These are phyloP conservation scores for Spergularia azorica DNA, from an alignment of 179 eudicot genomes.

Conservation along the genomic window DNA sequence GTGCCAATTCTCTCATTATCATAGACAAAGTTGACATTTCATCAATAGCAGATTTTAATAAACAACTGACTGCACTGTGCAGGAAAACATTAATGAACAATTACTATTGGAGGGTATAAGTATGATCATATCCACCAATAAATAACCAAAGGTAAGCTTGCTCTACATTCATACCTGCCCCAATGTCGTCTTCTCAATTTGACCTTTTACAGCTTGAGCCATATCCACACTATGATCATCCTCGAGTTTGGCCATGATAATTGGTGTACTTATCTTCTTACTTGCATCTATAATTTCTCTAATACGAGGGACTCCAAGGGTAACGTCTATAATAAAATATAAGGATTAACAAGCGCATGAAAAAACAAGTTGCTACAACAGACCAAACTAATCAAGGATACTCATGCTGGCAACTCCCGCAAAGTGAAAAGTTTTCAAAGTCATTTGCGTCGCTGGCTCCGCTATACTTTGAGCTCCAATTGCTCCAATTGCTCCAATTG, in stretches of 20 bases:
- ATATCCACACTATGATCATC: slow-evolving; percentile 33
- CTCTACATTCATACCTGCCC: slow-evolving; percentile 57
- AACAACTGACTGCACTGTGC: neutral
- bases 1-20: too few relatives aligned
- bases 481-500: slow-evolving; percentile 81
- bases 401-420: slow-evolving; percentile 99
- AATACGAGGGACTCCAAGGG: slow-evolving; percentile 97
- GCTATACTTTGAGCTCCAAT: slow-evolving; percentile 99
- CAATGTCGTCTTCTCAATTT: slow-evolving; percentile 73
- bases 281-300: slow-evolving; percentile 84
- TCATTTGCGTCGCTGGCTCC: slow-evolving; percentile 99
- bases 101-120: neutral
- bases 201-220: slow-evolving; percentile 64
- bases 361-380: neutral
- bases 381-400: slow-evolving; percentile 45
- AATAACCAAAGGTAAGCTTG: neutral
- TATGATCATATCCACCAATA: neutral
- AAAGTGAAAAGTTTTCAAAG: slow-evolving; percentile 94
- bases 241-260: slow-evolving; percentile 68
- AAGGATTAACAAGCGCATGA: slow-evolving; percentile 32
- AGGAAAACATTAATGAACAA: neutral
- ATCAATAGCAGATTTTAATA: neutral
- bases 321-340: slow-evolving; percentile 68
- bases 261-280: slow-evolving; percentile 85
- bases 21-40: too few relatives aligned